Percentiles rank a stretch among this genome's conserved stretches.
Evolutionary conservation across 2,329 filamentous ascomycete species (phyloP).

Genomic region (Catunica adiposa): DNA sequence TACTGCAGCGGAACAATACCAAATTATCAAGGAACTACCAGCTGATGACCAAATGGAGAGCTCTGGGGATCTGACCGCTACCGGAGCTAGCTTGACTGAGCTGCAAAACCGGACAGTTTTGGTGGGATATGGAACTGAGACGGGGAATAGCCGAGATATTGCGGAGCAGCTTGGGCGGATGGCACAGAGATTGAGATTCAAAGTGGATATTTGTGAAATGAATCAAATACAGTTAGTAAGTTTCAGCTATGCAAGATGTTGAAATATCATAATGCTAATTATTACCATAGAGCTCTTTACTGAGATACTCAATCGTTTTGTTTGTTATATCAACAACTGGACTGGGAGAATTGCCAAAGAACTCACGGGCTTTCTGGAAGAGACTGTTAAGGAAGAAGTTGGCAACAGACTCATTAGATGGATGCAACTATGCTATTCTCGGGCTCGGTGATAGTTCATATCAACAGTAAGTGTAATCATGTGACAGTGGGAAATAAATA

Average conservation of each 20-base stretch:
- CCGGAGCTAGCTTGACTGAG: neutral
- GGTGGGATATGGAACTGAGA: constrained; percentile 86
- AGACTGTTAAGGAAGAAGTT: constrained; percentile 66
- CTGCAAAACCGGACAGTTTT: constrained; percentile 31
- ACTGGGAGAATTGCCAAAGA: constrained; percentile 81
- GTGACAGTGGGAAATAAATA: neutral
- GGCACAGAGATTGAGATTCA: constrained; percentile 63
- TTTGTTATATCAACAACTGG: constrained; percentile 85
- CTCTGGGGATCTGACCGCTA: neutral
- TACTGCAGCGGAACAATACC: too few relatives aligned
- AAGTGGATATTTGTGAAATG: constrained; percentile 59
- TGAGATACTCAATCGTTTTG: constrained; percentile 43
- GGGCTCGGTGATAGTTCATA: constrained; percentile 92
- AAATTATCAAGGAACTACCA: too few relatives aligned
- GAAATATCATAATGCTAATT: too few relatives aligned
- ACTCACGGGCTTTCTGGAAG: constrained; percentile 71
- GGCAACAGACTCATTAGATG: constrained; percentile 48
- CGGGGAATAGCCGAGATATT: constrained; percentile 81
- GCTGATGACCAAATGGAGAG: too few relatives aligned
- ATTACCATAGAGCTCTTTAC: constrained; percentile 29
- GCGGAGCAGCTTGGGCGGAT: constrained; percentile 67
- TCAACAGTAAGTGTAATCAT: constrained; percentile 44
- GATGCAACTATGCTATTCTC: constrained; percentile 66
- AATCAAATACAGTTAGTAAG: constrained; percentile 60
- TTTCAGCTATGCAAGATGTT: too few relatives aligned